These are phyloP conservation scores for Sporothrix mexicana DNA, from an alignment of 2,329 filamentous ascomycete species.

Conservation along the genomic window DNA sequence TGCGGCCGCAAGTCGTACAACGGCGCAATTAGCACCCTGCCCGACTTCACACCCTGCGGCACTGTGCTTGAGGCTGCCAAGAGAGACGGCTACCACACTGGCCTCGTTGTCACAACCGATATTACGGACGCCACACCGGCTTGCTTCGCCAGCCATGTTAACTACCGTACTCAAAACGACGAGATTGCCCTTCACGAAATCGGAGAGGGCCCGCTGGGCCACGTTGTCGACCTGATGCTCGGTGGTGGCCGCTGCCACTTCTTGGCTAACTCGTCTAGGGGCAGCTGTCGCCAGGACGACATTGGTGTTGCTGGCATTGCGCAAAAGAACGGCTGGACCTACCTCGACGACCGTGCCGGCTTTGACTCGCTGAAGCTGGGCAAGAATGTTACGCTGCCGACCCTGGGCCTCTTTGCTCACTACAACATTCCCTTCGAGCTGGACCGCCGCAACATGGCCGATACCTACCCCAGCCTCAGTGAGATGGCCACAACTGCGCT, in stretches of 20 bases:
- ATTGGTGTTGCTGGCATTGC: conserved; percentile 77
- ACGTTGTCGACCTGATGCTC: conserved; percentile 88
- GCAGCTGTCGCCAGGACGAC: conserved; percentile 81
- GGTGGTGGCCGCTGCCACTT: conserved; percentile 95
- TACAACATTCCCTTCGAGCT: conserved; percentile 91
- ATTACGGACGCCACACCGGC: conserved; percentile 96
- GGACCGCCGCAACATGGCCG: conserved; percentile 78
- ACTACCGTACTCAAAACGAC: conserved; percentile 80
- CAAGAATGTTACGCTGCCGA: conserved; percentile 72
- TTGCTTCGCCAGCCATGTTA: conserved; percentile 89
- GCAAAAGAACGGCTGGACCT: conserved; percentile 77
- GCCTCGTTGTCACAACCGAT: conserved; percentile 91
- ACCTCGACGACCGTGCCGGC: conserved; percentile 71
- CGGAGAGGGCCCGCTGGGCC: conserved; percentile 83
- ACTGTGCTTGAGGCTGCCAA: conserved; percentile 94
- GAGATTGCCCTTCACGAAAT: conserved; percentile 91
- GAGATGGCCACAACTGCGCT: conserved; percentile 90
- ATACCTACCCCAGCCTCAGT: conserved; percentile 84
- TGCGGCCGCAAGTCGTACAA: conserved; percentile 96
- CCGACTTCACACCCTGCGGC: conserved; percentile 84
- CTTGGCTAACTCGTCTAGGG: conserved; percentile 76
- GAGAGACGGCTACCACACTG: conserved; percentile 86
- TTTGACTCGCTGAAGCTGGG: conserved; percentile 78
- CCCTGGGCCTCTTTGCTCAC: conserved; percentile 83
- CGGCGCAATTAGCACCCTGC: conserved; percentile 88